Percentiles rank a stretch among this genome's conserved stretches.
Evolutionary conservation across 768 basidiomycete genomes (phyloP).

Genomic region (Suillus brevipes): DNA sequence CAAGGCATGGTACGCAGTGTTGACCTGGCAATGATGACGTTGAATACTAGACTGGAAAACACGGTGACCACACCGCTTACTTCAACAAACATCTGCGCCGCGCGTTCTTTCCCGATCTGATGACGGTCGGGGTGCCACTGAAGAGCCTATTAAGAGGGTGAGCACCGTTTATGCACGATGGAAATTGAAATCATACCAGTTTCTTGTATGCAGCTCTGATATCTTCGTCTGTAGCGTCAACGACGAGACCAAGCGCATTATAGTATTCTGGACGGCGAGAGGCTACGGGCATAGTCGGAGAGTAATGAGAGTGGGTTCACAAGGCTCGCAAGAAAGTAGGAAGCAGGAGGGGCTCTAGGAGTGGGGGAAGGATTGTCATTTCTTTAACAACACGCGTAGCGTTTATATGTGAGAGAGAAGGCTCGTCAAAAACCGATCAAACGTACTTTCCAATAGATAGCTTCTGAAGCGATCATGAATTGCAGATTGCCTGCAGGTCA

Average conservation of each 20-base stretch:
- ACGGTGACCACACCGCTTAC: conserved; percentile 35
- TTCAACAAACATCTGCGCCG: conserved; percentile 58
- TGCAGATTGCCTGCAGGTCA: conserved; percentile 17
- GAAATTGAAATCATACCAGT: conserved; percentile 42
- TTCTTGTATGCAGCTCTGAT: conserved; percentile 64
- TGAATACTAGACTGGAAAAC: conserved; percentile 2
- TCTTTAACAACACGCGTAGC: conserved; percentile 17
- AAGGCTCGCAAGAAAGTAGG: conserved; percentile 5
- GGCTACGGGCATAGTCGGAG: conserved; percentile 28
- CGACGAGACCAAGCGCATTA: conserved; percentile 46
- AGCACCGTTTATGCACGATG: conserved; percentile 23
- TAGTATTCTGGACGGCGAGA: conserved; percentile 30
- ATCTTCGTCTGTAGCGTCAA: conserved; percentile 48
- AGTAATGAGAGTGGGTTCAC: conserved; percentile 12
- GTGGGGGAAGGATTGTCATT: conserved; percentile 13
- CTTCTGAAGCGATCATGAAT: conserved; percentile 26
- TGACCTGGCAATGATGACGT: conserved; percentile 38
- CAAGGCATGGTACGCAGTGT: conserved; percentile 55
- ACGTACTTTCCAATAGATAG: conserved; percentile 18
- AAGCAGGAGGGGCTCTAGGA: conserved; percentile 14
- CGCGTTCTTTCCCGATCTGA: conserved; percentile 47
- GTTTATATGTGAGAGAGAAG: conserved; percentile 29
- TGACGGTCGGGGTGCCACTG: conserved; percentile 73
- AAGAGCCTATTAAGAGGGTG: conserved; percentile 44
- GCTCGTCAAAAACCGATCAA: conserved; percentile 25